Evolutionary conservation across 305 asterid species (phyloP).

Genomic region (Ruellia speciosa): DNA sequence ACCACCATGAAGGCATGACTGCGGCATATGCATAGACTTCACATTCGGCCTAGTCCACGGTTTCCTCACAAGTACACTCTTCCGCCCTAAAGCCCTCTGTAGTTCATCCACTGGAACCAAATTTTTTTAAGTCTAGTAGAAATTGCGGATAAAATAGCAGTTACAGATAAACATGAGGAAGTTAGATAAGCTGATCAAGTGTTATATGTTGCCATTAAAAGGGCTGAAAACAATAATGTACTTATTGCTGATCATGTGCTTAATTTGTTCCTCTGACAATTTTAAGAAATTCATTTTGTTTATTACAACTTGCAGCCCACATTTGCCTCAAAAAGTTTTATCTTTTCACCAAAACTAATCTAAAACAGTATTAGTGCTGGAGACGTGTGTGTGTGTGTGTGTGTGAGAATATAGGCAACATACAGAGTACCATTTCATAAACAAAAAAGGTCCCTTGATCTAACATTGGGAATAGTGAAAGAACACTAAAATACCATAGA

Average conservation of each 20-base stretch:
- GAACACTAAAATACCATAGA: slow-evolving; percentile 9
- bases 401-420: slow-evolving; percentile 3
- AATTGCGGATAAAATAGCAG: neutral
- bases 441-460: slow-evolving; percentile 21
- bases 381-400: neutral
- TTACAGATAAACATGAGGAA: neutral
- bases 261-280: neutral
- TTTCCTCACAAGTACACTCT: too few species aligned
- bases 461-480: slow-evolving; percentile 26
- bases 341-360: neutral
- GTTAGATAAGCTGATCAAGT: neutral
- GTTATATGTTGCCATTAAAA: neutral
- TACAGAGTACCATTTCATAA: slow-evolving; percentile 17
- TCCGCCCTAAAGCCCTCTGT: neutral
- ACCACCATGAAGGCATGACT: slow-evolving; percentile 21
- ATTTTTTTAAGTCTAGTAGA: neutral
- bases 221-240: neutral
- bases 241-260: neutral
- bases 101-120: neutral
- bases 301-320: neutral
- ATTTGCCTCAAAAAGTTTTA: neutral
- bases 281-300: too few species aligned
- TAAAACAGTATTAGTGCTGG: neutral
- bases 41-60: too few species aligned
- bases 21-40: neutral